Evolutionary conservation across 169 alveolate genomes (phyloP), one percentile per base, ranked within the genome.

Genomic region (Plasmodium cynomolgi): DNA sequence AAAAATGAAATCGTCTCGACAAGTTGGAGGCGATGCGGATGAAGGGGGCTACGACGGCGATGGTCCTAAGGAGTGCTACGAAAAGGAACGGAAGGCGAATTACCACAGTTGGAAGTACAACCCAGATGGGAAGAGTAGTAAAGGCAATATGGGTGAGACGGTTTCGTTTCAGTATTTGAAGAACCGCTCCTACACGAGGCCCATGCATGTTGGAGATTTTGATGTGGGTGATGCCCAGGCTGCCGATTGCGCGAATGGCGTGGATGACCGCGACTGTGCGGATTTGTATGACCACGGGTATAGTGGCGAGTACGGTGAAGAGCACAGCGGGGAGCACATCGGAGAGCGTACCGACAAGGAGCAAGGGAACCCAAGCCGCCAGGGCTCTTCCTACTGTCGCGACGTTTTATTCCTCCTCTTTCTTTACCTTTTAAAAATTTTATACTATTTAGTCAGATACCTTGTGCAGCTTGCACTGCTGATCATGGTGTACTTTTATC

Each of bases 171-270:
- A 9, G 33, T 74, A 75, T 68, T 68, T 85, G 37, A 85, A 85
- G 77, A 75, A 85, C 68, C 84, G 93, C 31, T 23, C 81, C 23
- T 85, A 74, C 68, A 85, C 93, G 23, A 74, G 93, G 58, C 85
- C 93, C 26, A 85, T 85, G 93, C 68, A 75, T 75, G 80, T 85
- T 50, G 85, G 80, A 26, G 93, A 85, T 54, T 85, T 85, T 15
- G 68, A 85, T 75, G 34, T 37, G 6, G 93, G 68, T 58, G 77
- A 4, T 13, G 47, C 20, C n/a, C 44, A 68, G 8, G 92, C 23
- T 62, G 75, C 44, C 17, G 7, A 83, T 68, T 33, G 31, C 44
- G 23, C 44, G 11, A 6, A 68, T 9, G 50, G 47, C 47, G 58
- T 33, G 15, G 31, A 82, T 82, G 26, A 26, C 44, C 15, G 41